phyloP scores from a whole-genome alignment of 768 basidiomycete genomes.

The Vishniacozyma victoriae region DNA sequence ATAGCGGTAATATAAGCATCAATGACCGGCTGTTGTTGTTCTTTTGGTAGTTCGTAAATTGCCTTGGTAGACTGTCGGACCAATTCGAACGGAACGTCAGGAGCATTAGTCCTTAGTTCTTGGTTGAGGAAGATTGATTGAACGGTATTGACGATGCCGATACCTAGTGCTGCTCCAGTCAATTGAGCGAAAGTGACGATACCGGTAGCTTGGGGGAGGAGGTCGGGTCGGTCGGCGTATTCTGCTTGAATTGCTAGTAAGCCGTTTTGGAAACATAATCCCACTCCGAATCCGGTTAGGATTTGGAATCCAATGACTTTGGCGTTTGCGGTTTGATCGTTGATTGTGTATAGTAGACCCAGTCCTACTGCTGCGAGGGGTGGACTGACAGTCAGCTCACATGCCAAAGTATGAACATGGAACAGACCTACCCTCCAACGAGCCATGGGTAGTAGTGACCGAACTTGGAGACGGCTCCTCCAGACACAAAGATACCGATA shows the following conservation, averaged over 20 bases:
- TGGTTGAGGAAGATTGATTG: slow-evolving; percentile 33
- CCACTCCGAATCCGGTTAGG: slow-evolving; percentile 47
- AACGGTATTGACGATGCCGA: slow-evolving; percentile 40
- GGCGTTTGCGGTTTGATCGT: slow-evolving; percentile 32
- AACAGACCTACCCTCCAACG: slow-evolving; percentile 19
- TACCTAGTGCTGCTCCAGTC: slow-evolving; percentile 34
- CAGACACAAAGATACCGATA: slow-evolving; percentile 42
- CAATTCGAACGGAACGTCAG: slow-evolving; percentile 28
- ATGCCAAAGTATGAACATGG: not conserved
- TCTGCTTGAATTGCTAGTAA: slow-evolving; percentile 39
- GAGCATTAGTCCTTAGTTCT: slow-evolving; percentile 20
- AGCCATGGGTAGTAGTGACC: slow-evolving; percentile 48
- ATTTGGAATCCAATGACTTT: slow-evolving; percentile 50
- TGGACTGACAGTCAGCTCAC: slow-evolving; percentile 16
- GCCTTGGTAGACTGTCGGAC: slow-evolving; percentile 29
- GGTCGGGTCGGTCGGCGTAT: slow-evolving; percentile 16
- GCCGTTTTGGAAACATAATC: slow-evolving; percentile 42
- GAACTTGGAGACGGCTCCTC: slow-evolving; percentile 34
- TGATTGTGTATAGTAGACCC: slow-evolving; percentile 48
- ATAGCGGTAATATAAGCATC: slow-evolving; percentile 39
- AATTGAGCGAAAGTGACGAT: slow-evolving; percentile 40
- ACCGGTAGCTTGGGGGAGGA: slow-evolving; percentile 39
- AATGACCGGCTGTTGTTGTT: slow-evolving; percentile 25
- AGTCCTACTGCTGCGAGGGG: slow-evolving; percentile 45
- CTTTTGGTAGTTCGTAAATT: slow-evolving; percentile 21